Evolutionary conservation across 2,329 filamentous ascomycete genomes (phyloP), one percentile per base, ranked within the genome.

Genomic region (Periconia digitata): DNA sequence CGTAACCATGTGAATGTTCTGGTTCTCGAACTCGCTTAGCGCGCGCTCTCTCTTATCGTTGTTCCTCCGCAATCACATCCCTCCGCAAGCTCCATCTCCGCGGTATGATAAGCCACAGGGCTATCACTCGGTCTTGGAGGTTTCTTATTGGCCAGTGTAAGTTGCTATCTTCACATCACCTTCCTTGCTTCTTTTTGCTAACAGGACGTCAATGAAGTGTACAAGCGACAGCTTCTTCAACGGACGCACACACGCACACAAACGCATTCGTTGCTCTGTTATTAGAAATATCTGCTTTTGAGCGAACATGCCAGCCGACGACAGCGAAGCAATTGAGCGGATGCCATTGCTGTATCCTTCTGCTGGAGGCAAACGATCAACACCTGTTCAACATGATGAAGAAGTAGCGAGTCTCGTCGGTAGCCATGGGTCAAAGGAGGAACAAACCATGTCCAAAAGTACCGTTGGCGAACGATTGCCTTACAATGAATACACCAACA

Each of bases 401-500:
- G 71, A 70, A 29, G 66, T 64, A n/a, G 64, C 72, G 27, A 79
- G 77, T 10, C 62, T 76, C 17, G 60, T 74, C 18, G 74, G 74
- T 24, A 75, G 74, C 18, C 64, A 72, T 41, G 55, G 78, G 22
- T 74, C 72, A 13, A 79, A 78, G 47, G 76, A 79, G 40, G 79
- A 81, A 53, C 74, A 73, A 49, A 72, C 73, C 16, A 63, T 81
- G 46, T 69, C 59, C 6, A 66, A 67, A 3, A 77, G 73, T 20
- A 69, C 77, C 1, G 70, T 81, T 10, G 80, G 80, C 36, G 81
- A 84, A 59, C 69, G 80, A 43, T 63, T 84, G 17, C 77, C 80
- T 0, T 85, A 85, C 59, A 83, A 82, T 58, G 78, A 84, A 53
- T 85, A 85, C 55, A 80, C 78, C 7, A 83, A 81, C 1, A 84